A percentile compares a stretch with the other conserved stretches of the same genome.
phyloP scores from a whole-genome alignment of 2,329 filamentous ascomycete species.

The Pseudogymnoascus sp. region DNA sequence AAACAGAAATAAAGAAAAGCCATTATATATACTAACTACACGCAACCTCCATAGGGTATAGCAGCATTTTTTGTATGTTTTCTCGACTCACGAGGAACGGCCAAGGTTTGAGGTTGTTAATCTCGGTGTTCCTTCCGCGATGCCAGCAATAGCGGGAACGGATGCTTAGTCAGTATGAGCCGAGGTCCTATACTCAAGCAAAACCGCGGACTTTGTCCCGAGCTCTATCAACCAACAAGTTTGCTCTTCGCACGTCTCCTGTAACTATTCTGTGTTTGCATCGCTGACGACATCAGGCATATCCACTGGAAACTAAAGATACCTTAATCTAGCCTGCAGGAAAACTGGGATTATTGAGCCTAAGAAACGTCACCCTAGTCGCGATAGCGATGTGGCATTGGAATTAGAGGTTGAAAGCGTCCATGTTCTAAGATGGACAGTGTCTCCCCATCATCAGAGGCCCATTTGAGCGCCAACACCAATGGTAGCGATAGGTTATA shows the following conservation, averaged over 20 bases:
- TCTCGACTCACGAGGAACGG: not conserved
- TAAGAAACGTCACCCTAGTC: not conserved
- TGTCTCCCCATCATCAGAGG: not conserved
- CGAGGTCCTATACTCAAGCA: not conserved
- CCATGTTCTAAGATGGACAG: not conserved
- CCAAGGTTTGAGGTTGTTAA: not conserved
- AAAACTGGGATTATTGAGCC: not conserved
- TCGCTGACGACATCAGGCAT: not conserved
- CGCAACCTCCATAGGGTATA: not conserved
- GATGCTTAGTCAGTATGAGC: not conserved
- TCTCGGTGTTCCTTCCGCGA: slow-evolving; percentile 1
- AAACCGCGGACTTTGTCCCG: not conserved
- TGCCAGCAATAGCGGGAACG: not conserved
- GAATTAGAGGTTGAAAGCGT: not conserved
- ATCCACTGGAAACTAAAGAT: not conserved
- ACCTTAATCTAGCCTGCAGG: not conserved
- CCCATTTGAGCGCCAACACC: not conserved
- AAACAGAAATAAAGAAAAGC: not conserved
- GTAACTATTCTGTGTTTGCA: not conserved
- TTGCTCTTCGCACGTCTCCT: not conserved
- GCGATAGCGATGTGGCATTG: not conserved
- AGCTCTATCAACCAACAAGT: not conserved
- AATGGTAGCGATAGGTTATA: not conserved
- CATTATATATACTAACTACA: not conserved
- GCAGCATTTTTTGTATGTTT: not conserved